A percentile compares a stretch with the other conserved stretches of the same genome.
These are phyloP conservation scores for Carex pumila DNA, from an alignment of 176 grass and related monocot species.

Conservation along the genomic window DNA sequence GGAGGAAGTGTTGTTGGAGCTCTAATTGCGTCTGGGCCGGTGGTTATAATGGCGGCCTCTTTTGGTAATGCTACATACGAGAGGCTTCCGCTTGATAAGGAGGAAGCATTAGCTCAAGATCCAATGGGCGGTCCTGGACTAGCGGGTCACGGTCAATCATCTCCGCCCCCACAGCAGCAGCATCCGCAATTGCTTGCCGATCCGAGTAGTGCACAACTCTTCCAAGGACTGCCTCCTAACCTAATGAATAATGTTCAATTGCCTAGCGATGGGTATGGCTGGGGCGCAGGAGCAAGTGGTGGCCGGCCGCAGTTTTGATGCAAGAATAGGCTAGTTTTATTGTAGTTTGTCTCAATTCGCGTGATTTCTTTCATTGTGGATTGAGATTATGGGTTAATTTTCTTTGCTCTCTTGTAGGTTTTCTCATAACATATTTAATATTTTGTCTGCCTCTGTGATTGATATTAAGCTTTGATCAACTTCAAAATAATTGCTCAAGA, in stretches of 20 bases:
- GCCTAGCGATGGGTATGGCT: conserved; percentile 28
- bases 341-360: conserved; percentile 8
- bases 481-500: conserved; percentile 5
- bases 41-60: conserved; percentile 81
- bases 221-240: conserved; percentile 69
- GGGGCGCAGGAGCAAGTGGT: conserved; percentile 1
- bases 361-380: conserved; percentile 14
- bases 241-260: conserved; percentile 72
- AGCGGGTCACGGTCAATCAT: conserved; percentile 30
- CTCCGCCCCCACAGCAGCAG: conserved; percentile 30
- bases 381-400: conserved; percentile 22
- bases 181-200: conserved; percentile 33
- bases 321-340: conserved; percentile 19
- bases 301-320: conserved; percentile 21
- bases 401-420: conserved; percentile 15
- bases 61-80: conserved; percentile 82
- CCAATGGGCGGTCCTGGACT: conserved; percentile 33
- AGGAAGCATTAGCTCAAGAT: conserved; percentile 28
- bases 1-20: conserved; percentile 69
- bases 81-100: conserved; percentile 64
- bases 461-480: conserved; percentile 11
- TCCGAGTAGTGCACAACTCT: conserved; percentile 39
- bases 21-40: conserved; percentile 43
- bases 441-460: conserved; percentile 9
- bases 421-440: conserved; percentile 20